A percentile compares a stretch with the other conserved stretches of the same genome.
Evolutionary conservation across 225 moss, liverwort and hornwort genomes (phyloP).

Genomic region (Physcomitrellopsis africana): DNA sequence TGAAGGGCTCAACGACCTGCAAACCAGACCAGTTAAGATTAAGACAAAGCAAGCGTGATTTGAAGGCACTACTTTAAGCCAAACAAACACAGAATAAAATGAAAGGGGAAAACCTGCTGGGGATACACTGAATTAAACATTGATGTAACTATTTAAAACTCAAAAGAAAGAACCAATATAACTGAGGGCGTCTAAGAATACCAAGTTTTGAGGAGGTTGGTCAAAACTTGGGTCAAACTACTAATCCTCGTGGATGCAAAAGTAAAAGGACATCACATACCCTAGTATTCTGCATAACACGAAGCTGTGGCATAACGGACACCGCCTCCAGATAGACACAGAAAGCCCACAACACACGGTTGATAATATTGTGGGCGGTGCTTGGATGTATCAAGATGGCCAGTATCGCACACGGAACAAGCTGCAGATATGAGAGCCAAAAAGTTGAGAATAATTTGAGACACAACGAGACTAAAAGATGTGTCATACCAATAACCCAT

Average conservation of each 20-base stretch:
- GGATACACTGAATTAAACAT: no score
- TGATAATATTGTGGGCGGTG: slow-evolving; percentile 84
- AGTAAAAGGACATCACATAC: slow-evolving; percentile 38
- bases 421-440: slow-evolving; percentile 48
- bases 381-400: slow-evolving; percentile 81
- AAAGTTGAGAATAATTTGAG: neutral
- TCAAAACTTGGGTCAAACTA: neutral
- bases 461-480: neutral
- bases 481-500: slow-evolving; percentile 2
- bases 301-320: slow-evolving; percentile 94
- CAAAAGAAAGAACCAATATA: neutral
- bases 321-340: slow-evolving; percentile 97
- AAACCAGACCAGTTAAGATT: slow-evolving; percentile 27
- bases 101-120: neutral
- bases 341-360: slow-evolving; percentile 93
- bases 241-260: slow-evolving; percentile 12
- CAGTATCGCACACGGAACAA: slow-evolving; percentile 78
- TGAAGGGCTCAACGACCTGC: slow-evolving; percentile 95
- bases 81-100: neutral
- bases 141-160: neutral
- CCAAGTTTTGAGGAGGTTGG: neutral
- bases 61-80: neutral
- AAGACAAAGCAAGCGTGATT: slow-evolving; percentile 17
- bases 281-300: slow-evolving; percentile 95
- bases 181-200: neutral